These are phyloP conservation scores for Thelonectria rubi DNA, from an alignment of 2,329 filamentous ascomycete genomes.

Conservation along the genomic window DNA sequence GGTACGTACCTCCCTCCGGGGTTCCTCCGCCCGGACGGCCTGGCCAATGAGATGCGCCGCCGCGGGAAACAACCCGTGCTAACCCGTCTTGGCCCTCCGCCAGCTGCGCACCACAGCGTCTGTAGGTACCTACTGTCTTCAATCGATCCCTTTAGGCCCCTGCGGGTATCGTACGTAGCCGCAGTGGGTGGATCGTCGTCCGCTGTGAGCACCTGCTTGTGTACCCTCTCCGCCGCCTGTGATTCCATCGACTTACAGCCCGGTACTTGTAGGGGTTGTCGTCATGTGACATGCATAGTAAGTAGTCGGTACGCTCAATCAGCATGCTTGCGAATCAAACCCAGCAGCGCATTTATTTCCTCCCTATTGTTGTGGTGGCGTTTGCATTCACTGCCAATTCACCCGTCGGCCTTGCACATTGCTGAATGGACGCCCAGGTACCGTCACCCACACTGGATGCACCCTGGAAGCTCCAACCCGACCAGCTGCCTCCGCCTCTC, in stretches of 20 bases:
- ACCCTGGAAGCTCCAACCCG: slow-evolving; percentile 31
- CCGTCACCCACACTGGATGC: slow-evolving; percentile 33
- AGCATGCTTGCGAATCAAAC: neutral
- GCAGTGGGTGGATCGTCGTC: slow-evolving; percentile 18
- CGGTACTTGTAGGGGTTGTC: neutral
- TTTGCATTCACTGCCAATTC: neutral
- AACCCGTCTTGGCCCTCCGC: slow-evolving; percentile 35
- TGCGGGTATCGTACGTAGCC: neutral
- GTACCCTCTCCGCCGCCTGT: slow-evolving; percentile 10
- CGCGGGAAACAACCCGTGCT: slow-evolving; percentile 27
- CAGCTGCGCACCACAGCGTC: slow-evolving; percentile 31
- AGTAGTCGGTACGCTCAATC: neutral
- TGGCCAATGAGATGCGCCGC: slow-evolving; percentile 38
- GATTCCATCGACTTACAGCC: slow-evolving; percentile 13
- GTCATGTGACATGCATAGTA: too few species aligned
- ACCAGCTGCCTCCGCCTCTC: slow-evolving; percentile 18
- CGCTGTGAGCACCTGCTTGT: slow-evolving; percentile 24
- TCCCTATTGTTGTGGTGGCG: neutral
- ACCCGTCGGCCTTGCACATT: neutral
- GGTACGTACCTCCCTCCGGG: slow-evolving; percentile 44
- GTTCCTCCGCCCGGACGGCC: slow-evolving; percentile 41
- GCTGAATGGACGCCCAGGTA: neutral
- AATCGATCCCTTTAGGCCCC: slow-evolving; percentile 19
- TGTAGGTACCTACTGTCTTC: slow-evolving; percentile 24
- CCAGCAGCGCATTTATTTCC: neutral